Evolutionary conservation across 208 protist species (phyloP).

Genomic region (Leishmania arabica): DNA sequence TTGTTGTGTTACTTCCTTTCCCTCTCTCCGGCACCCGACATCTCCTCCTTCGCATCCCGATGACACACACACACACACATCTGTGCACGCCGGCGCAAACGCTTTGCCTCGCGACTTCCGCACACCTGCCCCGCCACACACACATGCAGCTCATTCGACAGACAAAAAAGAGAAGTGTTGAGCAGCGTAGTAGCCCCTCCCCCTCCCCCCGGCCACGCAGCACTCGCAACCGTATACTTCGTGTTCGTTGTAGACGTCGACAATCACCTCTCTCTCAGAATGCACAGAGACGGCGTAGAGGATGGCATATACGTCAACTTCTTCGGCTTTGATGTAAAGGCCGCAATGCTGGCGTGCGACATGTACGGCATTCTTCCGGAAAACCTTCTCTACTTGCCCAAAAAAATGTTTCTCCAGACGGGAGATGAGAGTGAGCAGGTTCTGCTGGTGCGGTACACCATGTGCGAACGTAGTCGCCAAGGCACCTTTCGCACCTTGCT

Average conservation of each 20-base stretch:
- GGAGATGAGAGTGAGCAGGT: conserved; percentile 12
- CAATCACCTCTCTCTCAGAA: neutral
- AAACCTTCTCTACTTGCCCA: conserved; percentile 15
- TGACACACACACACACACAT: neutral
- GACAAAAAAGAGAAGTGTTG: neutral
- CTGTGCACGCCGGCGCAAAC: neutral
- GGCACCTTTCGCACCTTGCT: conserved; percentile 21
- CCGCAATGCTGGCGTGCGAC: conserved; percentile 18
- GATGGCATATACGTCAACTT: conserved; percentile 17
- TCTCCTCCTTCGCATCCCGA: neutral
- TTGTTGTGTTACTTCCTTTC: neutral
- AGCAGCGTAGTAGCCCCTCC: neutral
- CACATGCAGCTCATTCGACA: neutral
- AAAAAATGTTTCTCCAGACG: neutral
- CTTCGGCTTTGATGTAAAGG: conserved; percentile 13
- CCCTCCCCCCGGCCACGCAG: neutral
- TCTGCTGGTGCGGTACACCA: conserved; percentile 18
- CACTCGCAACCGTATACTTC: neutral
- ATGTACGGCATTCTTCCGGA: conserved; percentile 12
- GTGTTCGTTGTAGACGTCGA: neutral
- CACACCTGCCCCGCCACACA: neutral
- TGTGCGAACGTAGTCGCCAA: conserved; percentile 18
- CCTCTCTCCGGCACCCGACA: neutral
- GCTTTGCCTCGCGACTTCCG: neutral
- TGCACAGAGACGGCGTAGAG: conserved; percentile 5